Evolutionary conservation across 1,284 basidiomycete genomes (phyloP).

Genomic region (Bjerkandera adusta): DNA sequence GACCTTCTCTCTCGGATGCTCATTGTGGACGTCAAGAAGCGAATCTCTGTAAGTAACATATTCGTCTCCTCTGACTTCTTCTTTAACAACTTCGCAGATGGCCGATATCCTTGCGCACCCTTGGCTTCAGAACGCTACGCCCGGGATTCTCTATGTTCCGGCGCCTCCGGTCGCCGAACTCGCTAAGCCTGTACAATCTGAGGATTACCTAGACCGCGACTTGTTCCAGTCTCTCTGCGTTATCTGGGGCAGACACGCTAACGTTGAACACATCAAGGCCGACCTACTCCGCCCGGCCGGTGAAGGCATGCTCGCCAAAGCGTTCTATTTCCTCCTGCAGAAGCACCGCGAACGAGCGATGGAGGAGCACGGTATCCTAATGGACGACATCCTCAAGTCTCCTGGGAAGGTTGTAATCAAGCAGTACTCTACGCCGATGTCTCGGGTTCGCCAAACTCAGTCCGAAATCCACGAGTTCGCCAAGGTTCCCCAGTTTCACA

Average conservation of each 20-base stretch:
- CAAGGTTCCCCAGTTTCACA: neutral
- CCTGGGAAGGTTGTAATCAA: conserved; percentile 42
- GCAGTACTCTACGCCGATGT: conserved; percentile 42
- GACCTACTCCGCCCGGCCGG: conserved; percentile 66
- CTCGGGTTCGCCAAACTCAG: conserved; percentile 7
- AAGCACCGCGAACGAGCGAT: conserved; percentile 77
- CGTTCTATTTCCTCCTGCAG: conserved; percentile 87
- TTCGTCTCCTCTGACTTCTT: conserved; percentile 1
- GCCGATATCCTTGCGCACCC: conserved; percentile 86
- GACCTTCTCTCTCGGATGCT: conserved; percentile 84
- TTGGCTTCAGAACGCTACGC: conserved; percentile 61
- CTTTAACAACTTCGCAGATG: conserved; percentile 54
- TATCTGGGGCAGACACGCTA: conserved; percentile 77
- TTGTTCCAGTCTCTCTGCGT: conserved; percentile 87
- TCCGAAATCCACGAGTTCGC: conserved; percentile 1
- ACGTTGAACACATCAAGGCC: conserved; percentile 52
- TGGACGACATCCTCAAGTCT: conserved; percentile 34
- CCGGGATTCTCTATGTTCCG: conserved; percentile 53
- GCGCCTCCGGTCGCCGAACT: conserved; percentile 66
- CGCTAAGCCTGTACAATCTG: conserved; percentile 64
- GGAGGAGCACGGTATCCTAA: conserved; percentile 57
- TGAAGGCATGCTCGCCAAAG: conserved; percentile 82
- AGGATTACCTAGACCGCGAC: conserved; percentile 80
- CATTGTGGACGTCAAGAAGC: conserved; percentile 83
- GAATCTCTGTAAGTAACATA: conserved; percentile 72